Conservation (phyloP, 495 filamentous ascomycete species). For the Evansstolkia leycettana region DNA sequence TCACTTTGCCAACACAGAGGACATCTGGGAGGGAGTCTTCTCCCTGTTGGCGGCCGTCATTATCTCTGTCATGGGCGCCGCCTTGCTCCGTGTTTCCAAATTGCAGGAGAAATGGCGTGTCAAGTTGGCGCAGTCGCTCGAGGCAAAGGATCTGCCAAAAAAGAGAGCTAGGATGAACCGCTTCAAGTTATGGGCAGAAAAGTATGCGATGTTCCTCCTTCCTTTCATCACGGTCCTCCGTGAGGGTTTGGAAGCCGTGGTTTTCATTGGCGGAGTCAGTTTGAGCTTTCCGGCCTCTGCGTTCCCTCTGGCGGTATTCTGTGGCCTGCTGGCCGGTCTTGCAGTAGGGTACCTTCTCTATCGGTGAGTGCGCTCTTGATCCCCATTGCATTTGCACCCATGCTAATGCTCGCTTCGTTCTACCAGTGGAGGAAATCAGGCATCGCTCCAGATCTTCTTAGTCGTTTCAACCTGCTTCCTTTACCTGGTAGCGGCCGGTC, state of each 20-base stretch:
- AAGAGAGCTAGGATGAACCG: slow-evolving; percentile 3
- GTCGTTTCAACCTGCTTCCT: slow-evolving; percentile 62
- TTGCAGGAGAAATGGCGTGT: slow-evolving; percentile 69
- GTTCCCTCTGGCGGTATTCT: slow-evolving; percentile 54
- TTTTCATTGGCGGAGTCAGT: slow-evolving; percentile 65
- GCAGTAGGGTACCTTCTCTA: slow-evolving; percentile 55
- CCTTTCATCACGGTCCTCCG: slow-evolving; percentile 66
- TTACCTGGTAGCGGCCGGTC: slow-evolving; percentile 63
- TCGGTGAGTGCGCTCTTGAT: slow-evolving; percentile 37
- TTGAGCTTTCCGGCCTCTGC: slow-evolving; percentile 54
- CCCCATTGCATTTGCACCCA: neutral
- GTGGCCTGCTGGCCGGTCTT: slow-evolving; percentile 46
- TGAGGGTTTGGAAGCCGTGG: slow-evolving; percentile 64
- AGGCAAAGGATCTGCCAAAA: slow-evolving; percentile 25
- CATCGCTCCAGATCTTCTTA: slow-evolving; percentile 57
- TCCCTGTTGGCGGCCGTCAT: slow-evolving; percentile 54
- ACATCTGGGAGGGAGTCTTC: slow-evolving; percentile 63
- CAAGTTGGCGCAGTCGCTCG: slow-evolving; percentile 52
- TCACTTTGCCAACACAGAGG: slow-evolving; percentile 45
- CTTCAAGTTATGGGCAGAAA: slow-evolving; percentile 13
- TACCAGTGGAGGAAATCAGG: slow-evolving; percentile 38
- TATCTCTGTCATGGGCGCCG: slow-evolving; percentile 58
- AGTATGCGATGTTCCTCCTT: slow-evolving; percentile 63
- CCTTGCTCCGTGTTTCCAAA: slow-evolving; percentile 61
- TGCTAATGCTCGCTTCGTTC: neutral